These are phyloP conservation scores for Aeschynomene evenia DNA, from an alignment of 306 rosid genomes.

Conservation along the genomic window DNA sequence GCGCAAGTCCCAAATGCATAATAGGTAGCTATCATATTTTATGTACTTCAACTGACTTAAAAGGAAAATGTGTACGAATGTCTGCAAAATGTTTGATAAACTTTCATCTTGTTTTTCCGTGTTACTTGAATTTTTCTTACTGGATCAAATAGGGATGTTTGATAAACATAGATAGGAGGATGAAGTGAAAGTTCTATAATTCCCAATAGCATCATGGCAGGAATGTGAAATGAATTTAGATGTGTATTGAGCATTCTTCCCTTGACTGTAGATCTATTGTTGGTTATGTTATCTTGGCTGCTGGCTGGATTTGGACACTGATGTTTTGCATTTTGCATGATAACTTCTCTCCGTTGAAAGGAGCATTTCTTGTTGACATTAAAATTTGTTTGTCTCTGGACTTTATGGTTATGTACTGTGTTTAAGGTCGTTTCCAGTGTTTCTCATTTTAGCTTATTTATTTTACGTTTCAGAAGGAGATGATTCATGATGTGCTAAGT, in stretches of 20 bases:
- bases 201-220: background rate
- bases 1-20: conserved; percentile 7
- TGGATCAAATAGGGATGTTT: background rate
- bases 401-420: background rate
- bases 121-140: background rate
- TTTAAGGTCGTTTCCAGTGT: conserved; percentile 6
- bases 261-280: background rate
- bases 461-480: conserved; percentile 24
- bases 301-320: background rate
- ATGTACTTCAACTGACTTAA: background rate
- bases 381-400: background rate
- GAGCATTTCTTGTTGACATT: background rate
- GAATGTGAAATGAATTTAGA: background rate
- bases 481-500: conserved; percentile 31
- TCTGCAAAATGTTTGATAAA: background rate
- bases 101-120: background rate
- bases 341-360: background rate
- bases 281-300: background rate
- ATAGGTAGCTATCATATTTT: too few relatives aligned
- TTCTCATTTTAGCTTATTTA: background rate
- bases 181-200: background rate
- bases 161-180: background rate
- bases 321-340: background rate
- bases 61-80: background rate
- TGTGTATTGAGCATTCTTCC: background rate